A percentile compares a stretch with the other conserved stretches of the same genome.
Conservation (phyloP, 768 basidiomycete genomes). For the Plicaturopsis crispa region DNA sequence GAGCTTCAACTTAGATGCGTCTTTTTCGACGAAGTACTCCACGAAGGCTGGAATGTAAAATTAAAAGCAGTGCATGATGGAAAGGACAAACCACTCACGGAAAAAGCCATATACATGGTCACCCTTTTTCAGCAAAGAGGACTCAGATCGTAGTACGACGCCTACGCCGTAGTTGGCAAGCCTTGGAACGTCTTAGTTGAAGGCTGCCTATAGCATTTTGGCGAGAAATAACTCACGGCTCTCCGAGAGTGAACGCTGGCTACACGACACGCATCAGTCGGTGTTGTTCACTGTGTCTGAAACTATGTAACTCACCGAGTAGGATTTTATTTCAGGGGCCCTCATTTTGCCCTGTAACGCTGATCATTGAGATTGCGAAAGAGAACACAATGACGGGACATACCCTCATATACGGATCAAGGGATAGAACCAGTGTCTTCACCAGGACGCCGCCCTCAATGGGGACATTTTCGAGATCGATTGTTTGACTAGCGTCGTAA, state of each 20-base stretch:
- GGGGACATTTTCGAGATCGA: constrained; percentile 39
- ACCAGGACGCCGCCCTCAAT: constrained; percentile 40
- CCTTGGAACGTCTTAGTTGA: constrained; percentile 9
- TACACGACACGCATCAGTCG: constrained; percentile 4
- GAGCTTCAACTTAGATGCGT: constrained; percentile 13
- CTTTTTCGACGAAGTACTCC: constrained; percentile 28
- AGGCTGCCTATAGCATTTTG: constrained; percentile 1
- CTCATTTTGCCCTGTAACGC: constrained; percentile 31
- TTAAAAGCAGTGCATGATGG: background rate
- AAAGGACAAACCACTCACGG: constrained; percentile 8
- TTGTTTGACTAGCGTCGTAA: constrained; percentile 34
- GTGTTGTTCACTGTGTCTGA: background rate
- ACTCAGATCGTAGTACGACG: constrained; percentile 37
- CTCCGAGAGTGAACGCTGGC: constrained; percentile 22
- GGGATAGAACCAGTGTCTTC: constrained; percentile 39
- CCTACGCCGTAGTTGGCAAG: constrained; percentile 29
- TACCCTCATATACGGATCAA: constrained; percentile 32
- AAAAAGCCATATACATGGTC: constrained; percentile 31
- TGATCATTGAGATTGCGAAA: constrained; percentile 13
- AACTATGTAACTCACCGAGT: constrained; percentile 9
- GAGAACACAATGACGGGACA: background rate
- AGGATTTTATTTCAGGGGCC: constrained; percentile 16
- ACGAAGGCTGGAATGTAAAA: constrained; percentile 23
- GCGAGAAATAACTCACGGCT: constrained; percentile 26
- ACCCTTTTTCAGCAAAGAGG: constrained; percentile 23